Evolutionary conservation across 768 basidiomycete species (phyloP), one percentile per base, ranked within the genome.

Genomic region (Coprinopsis sp.): DNA sequence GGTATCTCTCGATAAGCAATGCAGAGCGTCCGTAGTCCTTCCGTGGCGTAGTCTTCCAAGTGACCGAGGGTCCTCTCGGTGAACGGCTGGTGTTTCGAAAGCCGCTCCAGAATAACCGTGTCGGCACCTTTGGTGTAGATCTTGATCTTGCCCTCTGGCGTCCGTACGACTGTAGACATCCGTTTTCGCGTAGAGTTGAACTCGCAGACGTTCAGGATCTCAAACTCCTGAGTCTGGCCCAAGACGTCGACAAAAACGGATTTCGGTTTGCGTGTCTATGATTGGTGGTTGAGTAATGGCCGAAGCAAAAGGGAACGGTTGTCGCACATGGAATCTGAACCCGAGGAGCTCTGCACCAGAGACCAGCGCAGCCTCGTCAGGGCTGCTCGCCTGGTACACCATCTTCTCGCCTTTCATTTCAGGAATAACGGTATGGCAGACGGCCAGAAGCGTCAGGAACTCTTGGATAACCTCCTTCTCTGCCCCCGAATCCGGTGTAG

Each of bases 361-460:
- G 1, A 99, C 96, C 33, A 99, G 69, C 2, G 96, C 96, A 0
- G 93, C 96, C 64, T 99, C 95, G 58, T 98, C 96, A 0, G 96
- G 96, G 70, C 92, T 95, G 52, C 91, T 94, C 2, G 96, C 96
- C 63, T 99, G 96, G 58, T 85, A 99, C 8, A 84, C 72, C 52
- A 89, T 87, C 73, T 93, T 95, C n/a, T 79, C 93, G 49, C 90
- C 81, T 55, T 77, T 82, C 44, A 84, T 66, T 67, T 98, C 96
- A 2, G 96, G 96, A 57, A 98, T 98, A 55, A 99, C 96, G 1
- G 96, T 98, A 60, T 99, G 96, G 54, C 96, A 99, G 27, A 98
- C 93, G 2, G 95, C 87, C 40, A 98, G 73, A 18, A 97, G 72
- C 0, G 85, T 81, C 58, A 97, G 62, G 49, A 92, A 86, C 57